These are phyloP conservation scores for Pythium rhizo-oryzae DNA, from an alignment of 352 stramenopile species.

Conservation along the genomic window DNA sequence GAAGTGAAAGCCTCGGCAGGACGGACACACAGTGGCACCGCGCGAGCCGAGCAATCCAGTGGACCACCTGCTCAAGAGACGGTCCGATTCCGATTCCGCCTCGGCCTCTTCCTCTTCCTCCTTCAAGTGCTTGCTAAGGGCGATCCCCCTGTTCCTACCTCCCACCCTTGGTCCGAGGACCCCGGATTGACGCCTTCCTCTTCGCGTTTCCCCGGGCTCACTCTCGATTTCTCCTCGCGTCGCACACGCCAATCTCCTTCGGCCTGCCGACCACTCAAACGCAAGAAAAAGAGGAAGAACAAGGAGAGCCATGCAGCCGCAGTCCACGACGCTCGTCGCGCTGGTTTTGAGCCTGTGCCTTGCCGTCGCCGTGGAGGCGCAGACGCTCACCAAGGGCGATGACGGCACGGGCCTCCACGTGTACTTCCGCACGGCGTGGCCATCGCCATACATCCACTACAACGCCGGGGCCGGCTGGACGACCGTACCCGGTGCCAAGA, in stretches of 20 bases:
- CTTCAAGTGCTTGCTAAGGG: neutral
- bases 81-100: neutral
- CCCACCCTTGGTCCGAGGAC: neutral
- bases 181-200: no score
- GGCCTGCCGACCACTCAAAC: neutral
- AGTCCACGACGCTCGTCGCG: neutral
- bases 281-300: neutral
- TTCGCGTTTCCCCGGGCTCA: neutral
- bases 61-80: neutral
- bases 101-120: neutral
- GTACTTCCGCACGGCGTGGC: slow-evolving; percentile 42
- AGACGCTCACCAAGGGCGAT: slow-evolving; percentile 22
- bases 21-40: neutral
- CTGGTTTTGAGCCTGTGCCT: neutral
- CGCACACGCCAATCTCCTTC: neutral
- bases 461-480: slow-evolving; percentile 35
- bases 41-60: neutral
- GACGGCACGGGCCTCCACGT: slow-evolving; percentile 44
- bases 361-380: neutral
- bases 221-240: slow-evolving; percentile 3
- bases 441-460: slow-evolving; percentile 41
- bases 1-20: neutral
- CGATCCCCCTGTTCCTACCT: no score
- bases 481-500: slow-evolving; percentile 32
- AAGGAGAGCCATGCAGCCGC: neutral